A percentile compares a stretch with the other conserved stretches of the same genome.
Conservation (phyloP, 2,329 filamentous ascomycete genomes). For the Botrytis fabae region DNA sequence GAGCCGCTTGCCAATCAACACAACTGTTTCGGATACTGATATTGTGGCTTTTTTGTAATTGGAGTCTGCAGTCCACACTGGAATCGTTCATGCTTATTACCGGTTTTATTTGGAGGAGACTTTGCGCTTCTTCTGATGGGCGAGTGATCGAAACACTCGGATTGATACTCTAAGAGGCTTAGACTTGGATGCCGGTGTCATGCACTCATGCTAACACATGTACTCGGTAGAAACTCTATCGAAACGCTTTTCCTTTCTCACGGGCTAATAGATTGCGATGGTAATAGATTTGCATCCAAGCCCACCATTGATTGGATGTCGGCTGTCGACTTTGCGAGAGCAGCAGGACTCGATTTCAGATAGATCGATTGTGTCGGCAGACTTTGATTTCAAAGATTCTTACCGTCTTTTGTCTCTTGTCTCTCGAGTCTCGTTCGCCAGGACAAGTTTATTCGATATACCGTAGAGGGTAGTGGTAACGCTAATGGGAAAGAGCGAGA, state of each 20-base stretch:
- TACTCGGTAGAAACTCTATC: background rate
- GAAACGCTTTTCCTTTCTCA: background rate
- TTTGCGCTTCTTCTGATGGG: background rate
- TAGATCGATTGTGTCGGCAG: background rate
- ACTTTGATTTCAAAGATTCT: background rate
- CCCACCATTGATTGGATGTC: background rate
- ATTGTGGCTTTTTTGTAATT: slow-evolving; percentile 14
- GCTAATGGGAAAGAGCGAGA: background rate
- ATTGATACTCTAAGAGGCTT: slow-evolving; percentile 1
- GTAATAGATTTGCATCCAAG: background rate
- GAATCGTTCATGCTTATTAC: slow-evolving; percentile 13
- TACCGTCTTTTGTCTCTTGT: background rate
- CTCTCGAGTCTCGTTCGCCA: background rate
- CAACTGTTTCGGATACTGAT: slow-evolving; percentile 11
- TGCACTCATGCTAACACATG: background rate
- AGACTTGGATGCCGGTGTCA: background rate
- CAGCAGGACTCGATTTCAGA: background rate
- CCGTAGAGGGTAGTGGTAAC: background rate
- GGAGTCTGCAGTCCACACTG: background rate
- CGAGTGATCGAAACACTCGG: background rate
- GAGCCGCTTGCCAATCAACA: slow-evolving; percentile 16
- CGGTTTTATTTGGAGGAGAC: background rate
- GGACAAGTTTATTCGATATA: background rate
- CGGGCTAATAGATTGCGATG: background rate
- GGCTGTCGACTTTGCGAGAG: background rate